Evolutionary conservation across 768 basidiomycete genomes (phyloP).

Genomic region (Agrocybe chaxingu): DNA sequence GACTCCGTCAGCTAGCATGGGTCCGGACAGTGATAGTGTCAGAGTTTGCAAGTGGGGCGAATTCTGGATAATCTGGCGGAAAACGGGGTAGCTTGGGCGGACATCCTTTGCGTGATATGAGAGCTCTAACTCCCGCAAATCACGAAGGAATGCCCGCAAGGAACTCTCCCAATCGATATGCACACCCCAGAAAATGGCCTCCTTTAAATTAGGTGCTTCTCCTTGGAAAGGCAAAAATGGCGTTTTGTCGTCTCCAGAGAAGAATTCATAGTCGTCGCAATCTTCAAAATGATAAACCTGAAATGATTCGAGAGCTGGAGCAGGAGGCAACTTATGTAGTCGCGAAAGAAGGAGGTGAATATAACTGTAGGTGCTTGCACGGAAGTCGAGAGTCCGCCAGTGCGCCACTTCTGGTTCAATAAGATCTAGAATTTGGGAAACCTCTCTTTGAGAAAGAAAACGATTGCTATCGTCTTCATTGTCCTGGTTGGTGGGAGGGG

Average conservation of each 20-base stretch:
- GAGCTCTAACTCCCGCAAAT: conserved; percentile 52
- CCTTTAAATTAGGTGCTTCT: conserved; percentile 48
- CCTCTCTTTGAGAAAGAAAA: conserved; percentile 29
- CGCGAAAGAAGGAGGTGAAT: conserved; percentile 41
- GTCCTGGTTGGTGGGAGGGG: conserved; percentile 5
- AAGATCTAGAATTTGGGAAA: conserved; percentile 35
- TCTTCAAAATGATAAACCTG: conserved; percentile 58
- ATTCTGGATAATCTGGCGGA: conserved; percentile 45
- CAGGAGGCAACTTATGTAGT: conserved; percentile 40
- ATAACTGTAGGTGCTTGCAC: conserved; percentile 43
- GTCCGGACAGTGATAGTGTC: conserved; percentile 55
- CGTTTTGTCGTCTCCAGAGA: conserved; percentile 35
- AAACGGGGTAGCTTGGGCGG: conserved; percentile 54
- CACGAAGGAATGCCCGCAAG: conserved; percentile 38
- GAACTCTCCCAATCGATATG: conserved; percentile 63
- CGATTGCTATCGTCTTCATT: conserved; percentile 6
- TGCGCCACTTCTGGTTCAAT: conserved; percentile 50
- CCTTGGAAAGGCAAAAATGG: conserved; percentile 50
- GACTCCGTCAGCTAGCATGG: conserved; percentile 24
- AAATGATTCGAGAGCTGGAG: conserved; percentile 52
- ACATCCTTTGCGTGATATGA: conserved; percentile 62
- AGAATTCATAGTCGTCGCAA: conserved; percentile 35
- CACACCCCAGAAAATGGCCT: conserved; percentile 61
- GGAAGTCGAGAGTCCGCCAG: conserved; percentile 51
- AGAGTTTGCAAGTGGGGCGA: conserved; percentile 56